Evolutionary conservation across 176 grass and related monocot genomes (phyloP).

Genomic region (Cenchrus fungigraminus): DNA sequence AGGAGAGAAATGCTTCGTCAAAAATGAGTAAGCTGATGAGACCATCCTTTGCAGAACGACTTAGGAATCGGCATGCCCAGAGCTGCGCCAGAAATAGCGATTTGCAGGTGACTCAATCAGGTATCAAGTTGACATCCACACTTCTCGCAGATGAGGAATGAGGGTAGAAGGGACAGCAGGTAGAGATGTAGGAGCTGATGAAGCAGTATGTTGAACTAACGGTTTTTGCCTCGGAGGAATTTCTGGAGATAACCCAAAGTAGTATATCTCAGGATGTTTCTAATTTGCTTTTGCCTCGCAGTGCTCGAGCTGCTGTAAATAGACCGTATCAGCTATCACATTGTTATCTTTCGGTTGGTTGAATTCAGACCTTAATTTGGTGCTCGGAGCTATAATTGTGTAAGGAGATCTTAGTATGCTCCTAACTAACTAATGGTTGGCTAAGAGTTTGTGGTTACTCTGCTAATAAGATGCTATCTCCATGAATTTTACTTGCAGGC

Average conservation of each 20-base stretch:
- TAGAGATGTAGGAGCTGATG: slow-evolving; percentile 16
- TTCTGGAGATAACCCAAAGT: background rate
- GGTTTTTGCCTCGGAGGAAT: slow-evolving; percentile 16
- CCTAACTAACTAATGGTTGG: background rate
- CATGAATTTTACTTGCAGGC: slow-evolving; percentile 17
- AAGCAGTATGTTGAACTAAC: background rate
- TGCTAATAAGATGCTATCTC: slow-evolving; percentile 5
- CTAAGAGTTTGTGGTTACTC: slow-evolving; percentile 6
- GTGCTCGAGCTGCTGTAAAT: slow-evolving; percentile 44
- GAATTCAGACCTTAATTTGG: slow-evolving; percentile 7
- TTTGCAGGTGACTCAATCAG: slow-evolving; percentile 2
- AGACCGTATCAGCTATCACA: background rate
- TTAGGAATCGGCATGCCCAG: slow-evolving; percentile 4
- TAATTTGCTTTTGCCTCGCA: slow-evolving; percentile 1
- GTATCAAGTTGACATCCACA: slow-evolving; percentile 38
- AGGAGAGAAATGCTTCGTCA: slow-evolving; percentile 39
- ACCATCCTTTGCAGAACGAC: slow-evolving; percentile 37
- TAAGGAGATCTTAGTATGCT: background rate
- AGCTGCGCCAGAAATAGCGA: slow-evolving; percentile 24
- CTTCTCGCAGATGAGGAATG: slow-evolving; percentile 37
- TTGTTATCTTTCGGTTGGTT: slow-evolving; percentile 23
- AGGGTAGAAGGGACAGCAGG: background rate
- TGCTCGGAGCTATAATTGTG: background rate
- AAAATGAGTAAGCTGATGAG: slow-evolving; percentile 34
- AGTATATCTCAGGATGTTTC: slow-evolving; percentile 26